A percentile compares a stretch with the other conserved stretches of the same genome.
These are phyloP conservation scores for Fusarium compactum DNA, from an alignment of 2,329 filamentous ascomycete species.

Conservation along the genomic window DNA sequence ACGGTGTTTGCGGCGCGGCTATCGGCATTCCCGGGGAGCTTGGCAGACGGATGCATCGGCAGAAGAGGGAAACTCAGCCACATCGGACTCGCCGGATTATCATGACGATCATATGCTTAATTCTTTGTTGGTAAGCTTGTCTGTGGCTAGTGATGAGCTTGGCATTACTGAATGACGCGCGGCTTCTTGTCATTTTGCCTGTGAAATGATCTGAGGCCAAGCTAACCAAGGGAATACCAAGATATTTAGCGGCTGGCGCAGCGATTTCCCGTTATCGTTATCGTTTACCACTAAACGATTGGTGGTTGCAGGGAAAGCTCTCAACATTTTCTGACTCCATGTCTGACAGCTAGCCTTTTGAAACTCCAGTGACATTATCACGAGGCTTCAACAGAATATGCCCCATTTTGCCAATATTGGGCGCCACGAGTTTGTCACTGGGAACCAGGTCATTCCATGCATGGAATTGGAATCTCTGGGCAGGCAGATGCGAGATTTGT, in stretches of 20 bases:
- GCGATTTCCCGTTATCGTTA: background rate
- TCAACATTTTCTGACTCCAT: background rate
- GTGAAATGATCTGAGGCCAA: background rate
- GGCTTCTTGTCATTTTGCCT: constrained; percentile 1
- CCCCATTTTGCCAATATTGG: background rate
- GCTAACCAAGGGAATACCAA: constrained; percentile 3
- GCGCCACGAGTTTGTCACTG: background rate
- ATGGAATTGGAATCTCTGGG: background rate
- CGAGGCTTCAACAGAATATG: background rate
- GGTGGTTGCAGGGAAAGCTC: background rate
- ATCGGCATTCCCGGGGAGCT: constrained; percentile 31
- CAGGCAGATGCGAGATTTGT: background rate
- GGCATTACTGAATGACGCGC: constrained; percentile 29
- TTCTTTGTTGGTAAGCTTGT: background rate
- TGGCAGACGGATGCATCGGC: constrained; percentile 41
- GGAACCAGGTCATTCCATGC: background rate
- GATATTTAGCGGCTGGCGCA: background rate
- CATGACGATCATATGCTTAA: background rate
- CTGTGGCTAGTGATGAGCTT: constrained; percentile 34
- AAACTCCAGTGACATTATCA: background rate
- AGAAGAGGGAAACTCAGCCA: constrained; percentile 10
- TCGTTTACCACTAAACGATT: background rate
- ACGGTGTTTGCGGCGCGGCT: constrained; percentile 11
- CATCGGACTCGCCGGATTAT: constrained; percentile 23
- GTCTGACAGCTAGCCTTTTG: background rate